Evolutionary conservation across 225 moss, liverwort and hornwort genomes (phyloP).

Genomic region (Anthoceros angustus): DNA sequence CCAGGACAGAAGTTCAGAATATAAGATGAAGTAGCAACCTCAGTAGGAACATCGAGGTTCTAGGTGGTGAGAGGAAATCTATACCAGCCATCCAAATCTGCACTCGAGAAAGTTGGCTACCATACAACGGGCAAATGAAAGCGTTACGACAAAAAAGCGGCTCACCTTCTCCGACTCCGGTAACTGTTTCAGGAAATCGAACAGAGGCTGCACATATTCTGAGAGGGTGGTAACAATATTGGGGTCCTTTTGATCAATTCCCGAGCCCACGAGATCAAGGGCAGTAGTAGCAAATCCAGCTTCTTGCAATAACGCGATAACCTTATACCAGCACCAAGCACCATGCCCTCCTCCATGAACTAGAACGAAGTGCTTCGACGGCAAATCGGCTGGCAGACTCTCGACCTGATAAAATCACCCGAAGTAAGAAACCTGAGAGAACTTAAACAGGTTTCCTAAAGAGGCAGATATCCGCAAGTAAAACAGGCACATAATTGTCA

Average conservation of each 20-base stretch:
- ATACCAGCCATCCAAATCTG: too few species aligned
- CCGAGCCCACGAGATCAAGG: slow-evolving; percentile 81
- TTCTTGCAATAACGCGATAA: slow-evolving; percentile 77
- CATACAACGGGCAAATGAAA: not conserved
- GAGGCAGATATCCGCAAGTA: too few species aligned
- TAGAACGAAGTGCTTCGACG: slow-evolving; percentile 90
- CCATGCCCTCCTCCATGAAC: slow-evolving; percentile 95
- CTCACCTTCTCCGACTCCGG: slow-evolving; percentile 55
- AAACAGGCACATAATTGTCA: too few species aligned
- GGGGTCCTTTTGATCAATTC: slow-evolving; percentile 69
- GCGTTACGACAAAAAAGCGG: not conserved
- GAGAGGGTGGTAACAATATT: slow-evolving; percentile 63
- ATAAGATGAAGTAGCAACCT: too few species aligned
- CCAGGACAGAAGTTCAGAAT: too few species aligned
- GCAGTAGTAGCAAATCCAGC: slow-evolving; percentile 73
- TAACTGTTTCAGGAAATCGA: slow-evolving; percentile 47
- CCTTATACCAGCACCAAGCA: slow-evolving; percentile 99
- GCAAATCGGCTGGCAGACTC: slow-evolving; percentile 32
- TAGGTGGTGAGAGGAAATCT: too few species aligned
- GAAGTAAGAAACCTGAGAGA: too few species aligned
- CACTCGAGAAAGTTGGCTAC: too few species aligned
- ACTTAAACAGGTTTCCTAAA: too few species aligned
- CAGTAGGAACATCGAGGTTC: too few species aligned
- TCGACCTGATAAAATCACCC: slow-evolving; percentile 27
- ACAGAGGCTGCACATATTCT: slow-evolving; percentile 60